phyloP scores from a whole-genome alignment of 225 moss, liverwort and hornwort species.

The Bryum argenteum region DNA sequence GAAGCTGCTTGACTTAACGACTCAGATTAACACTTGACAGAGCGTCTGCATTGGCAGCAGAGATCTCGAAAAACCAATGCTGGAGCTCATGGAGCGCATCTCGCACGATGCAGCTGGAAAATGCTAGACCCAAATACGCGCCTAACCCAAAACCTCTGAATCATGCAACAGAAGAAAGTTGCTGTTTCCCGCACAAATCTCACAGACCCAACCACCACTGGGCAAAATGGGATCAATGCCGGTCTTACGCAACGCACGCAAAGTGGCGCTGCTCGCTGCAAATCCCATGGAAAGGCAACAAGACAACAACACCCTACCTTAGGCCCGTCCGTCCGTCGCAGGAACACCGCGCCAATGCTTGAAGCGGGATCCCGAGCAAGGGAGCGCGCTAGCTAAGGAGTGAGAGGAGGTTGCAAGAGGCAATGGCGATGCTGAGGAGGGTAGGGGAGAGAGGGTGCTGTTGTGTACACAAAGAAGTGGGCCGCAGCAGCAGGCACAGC shows the following conservation, averaged over 20 bases:
- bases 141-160: no score
- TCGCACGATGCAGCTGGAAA: neutral
- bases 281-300: neutral
- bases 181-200: conserved; percentile 16
- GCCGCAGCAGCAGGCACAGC: conserved; percentile 33
- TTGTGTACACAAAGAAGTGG: conserved; percentile 42
- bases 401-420: neutral
- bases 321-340: neutral
- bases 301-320: conserved; percentile 22
- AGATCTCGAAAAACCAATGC: conserved; percentile 31
- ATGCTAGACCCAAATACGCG: conserved; percentile 12
- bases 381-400: no score
- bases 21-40: conserved; percentile 7
- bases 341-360: neutral
- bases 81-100: conserved; percentile 23
- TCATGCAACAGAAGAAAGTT: neutral
- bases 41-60: neutral
- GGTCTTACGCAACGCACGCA: neutral
- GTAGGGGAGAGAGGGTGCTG: neutral
- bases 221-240: conserved; percentile 22
- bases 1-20: neutral
- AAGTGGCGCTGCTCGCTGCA: neutral
- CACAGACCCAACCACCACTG: neutral
- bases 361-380: neutral
- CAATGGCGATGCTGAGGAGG: neutral